phyloP scores from a whole-genome alignment of 179 eudicot species.

The Amaranthus tricolor region DNA sequence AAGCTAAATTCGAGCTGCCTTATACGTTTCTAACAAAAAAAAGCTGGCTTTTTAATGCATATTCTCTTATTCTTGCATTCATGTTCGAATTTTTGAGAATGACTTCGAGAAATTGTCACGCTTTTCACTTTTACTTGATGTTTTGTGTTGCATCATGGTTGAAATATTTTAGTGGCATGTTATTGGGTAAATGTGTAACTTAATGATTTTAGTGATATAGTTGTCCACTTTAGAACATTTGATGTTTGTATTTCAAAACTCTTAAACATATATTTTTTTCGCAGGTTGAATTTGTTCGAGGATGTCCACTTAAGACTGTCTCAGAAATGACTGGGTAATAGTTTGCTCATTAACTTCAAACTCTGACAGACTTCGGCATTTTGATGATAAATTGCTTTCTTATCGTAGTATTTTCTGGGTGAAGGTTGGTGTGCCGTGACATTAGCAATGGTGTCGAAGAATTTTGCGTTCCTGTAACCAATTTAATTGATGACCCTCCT shows the following conservation, averaged over 20 bases:
- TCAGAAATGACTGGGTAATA: conserved; percentile 35
- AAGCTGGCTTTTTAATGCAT: background rate
- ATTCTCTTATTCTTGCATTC: background rate
- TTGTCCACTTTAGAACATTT: background rate
- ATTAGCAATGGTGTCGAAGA: conserved; percentile 38
- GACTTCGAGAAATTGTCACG: background rate
- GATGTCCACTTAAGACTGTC: conserved; percentile 15
- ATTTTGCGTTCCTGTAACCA: conserved; percentile 35
- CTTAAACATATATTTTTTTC: background rate
- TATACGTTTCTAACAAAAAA: no score
- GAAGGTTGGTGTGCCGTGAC: conserved; percentile 43
- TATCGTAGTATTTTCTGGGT: conserved; percentile 13
- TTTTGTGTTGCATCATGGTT: background rate
- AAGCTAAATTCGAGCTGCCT: background rate
- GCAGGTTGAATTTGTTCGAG: conserved; percentile 38
- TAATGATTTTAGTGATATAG: background rate
- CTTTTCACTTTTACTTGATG: background rate
- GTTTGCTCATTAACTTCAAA: background rate
- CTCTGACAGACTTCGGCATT: background rate
- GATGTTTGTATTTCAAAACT: background rate
- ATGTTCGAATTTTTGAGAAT: background rate
- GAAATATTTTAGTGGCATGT: background rate
- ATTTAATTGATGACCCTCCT: conserved; percentile 32
- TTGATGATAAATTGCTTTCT: background rate
- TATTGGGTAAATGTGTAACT: background rate